Evolutionary conservation across 495 filamentous ascomycete genomes (phyloP).

Genomic region (Aspergillus wentii): DNA sequence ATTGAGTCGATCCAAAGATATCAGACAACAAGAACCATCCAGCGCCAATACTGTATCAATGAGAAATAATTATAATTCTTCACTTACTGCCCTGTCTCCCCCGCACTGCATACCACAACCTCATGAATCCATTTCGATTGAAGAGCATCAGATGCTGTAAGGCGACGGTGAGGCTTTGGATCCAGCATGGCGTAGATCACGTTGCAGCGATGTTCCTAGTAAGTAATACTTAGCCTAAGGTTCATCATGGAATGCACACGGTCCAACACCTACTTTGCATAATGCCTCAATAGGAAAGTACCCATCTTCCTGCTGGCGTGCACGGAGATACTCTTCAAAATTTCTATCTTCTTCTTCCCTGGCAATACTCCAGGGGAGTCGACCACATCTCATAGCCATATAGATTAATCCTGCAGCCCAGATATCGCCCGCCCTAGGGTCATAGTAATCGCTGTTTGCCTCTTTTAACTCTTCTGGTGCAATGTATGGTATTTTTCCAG

Average conservation of each 20-base stretch:
- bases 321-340: constrained; percentile 2
- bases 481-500: too few species aligned
- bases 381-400: constrained; percentile 8
- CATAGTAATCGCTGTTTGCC: too few species aligned
- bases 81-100: too few species aligned
- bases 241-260: not conserved
- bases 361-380: constrained; percentile 13
- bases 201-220: constrained; percentile 58
- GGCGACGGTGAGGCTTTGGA: constrained; percentile 68
- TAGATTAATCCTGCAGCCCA: constrained; percentile 20
- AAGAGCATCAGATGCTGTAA: constrained; percentile 83
- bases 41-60: too few species aligned
- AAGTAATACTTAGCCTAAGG: not conserved
- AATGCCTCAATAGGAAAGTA: constrained; percentile 5
- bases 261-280: constrained; percentile 4
- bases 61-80: too few species aligned
- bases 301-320: not conserved
- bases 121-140: constrained; percentile 89
- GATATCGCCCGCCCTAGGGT: constrained; percentile 12
- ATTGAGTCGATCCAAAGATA: too few species aligned
- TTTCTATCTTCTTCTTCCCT: constrained; percentile 2
- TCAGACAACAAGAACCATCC: too few species aligned
- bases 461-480: too few species aligned
- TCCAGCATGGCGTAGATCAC: constrained; percentile 94
- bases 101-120: constrained; percentile 81